Conservation (phyloP, 495 filamentous ascomycete species). For the Tuber microsphaerosporum region DNA sequence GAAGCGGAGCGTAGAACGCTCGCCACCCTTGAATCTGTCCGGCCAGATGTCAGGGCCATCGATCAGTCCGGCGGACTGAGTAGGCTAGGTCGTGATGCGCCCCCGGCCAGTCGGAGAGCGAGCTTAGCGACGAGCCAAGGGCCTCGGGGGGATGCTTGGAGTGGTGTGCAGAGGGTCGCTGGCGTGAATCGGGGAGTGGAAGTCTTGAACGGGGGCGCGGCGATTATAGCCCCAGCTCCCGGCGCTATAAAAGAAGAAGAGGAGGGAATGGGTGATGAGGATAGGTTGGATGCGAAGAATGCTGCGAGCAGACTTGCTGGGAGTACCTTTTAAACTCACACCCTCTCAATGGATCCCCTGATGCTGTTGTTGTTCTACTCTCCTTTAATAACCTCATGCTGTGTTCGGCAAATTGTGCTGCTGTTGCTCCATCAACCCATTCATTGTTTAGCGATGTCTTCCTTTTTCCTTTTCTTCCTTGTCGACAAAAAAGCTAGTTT, state of each 20-base stretch:
- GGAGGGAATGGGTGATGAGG: constrained; percentile 84
- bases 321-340: constrained; percentile 67
- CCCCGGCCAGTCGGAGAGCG: constrained; percentile 64
- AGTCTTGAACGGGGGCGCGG: constrained; percentile 43
- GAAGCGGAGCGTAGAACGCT: constrained; percentile 89
- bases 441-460: not conserved
- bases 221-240: not conserved
- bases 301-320: constrained; percentile 87
- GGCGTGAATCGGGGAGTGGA: constrained; percentile 59
- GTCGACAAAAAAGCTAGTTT: not conserved
- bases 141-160: constrained; percentile 94
- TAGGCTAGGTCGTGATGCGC: constrained; percentile 77
- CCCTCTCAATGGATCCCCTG: not conserved
- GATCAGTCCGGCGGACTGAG: constrained; percentile 83
- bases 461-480: not conserved
- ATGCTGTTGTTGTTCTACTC: not conserved
- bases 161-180: constrained; percentile 75
- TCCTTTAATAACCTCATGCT: not conserved
- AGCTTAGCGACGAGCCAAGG: constrained; percentile 82
- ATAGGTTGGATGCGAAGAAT: constrained; percentile 88
- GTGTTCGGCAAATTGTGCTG: not conserved
- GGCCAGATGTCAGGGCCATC: constrained; percentile 87
- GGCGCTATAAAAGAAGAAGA: constrained; percentile 46
- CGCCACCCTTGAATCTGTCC: constrained; percentile 81
- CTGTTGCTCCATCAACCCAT: not conserved